Evolutionary conservation across 352 stramenopile species (phyloP).

Genomic region (Phytophthora boehmeriae): DNA sequence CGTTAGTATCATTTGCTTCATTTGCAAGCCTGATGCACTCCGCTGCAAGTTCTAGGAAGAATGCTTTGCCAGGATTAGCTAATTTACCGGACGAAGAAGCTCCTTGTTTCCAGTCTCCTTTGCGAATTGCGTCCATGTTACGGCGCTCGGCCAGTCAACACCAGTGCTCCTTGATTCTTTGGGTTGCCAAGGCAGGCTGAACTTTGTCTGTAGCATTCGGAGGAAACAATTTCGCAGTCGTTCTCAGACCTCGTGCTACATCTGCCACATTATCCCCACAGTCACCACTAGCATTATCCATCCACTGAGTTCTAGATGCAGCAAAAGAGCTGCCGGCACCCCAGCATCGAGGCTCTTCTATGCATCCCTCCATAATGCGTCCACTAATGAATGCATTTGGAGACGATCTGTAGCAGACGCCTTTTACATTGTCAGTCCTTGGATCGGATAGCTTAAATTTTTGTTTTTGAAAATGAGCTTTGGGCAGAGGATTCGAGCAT

Average conservation of each 20-base stretch:
- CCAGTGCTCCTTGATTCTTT: slow-evolving; percentile 9
- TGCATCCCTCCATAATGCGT: slow-evolving; percentile 1
- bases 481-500: slow-evolving; percentile 1
- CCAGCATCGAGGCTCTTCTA: slow-evolving; percentile 4
- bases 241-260: neutral
- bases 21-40: slow-evolving; percentile 13
- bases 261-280: neutral
- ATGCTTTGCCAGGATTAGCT: slow-evolving; percentile 8
- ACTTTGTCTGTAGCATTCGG: slow-evolving; percentile 4
- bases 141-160: neutral
- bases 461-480: slow-evolving; percentile 16
- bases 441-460: slow-evolving; percentile 10
- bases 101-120: slow-evolving; percentile 12
- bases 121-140: slow-evolving; percentile 14
- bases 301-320: neutral
- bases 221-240: neutral
- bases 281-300: slow-evolving; percentile 11
- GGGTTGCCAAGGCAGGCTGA: slow-evolving; percentile 3
- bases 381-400: slow-evolving; percentile 4
- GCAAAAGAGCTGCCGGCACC: neutral
- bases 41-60: slow-evolving; percentile 14
- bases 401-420: slow-evolving; percentile 1
- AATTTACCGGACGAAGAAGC: slow-evolving; percentile 5
- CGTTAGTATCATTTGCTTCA: slow-evolving; percentile 8
- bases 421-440: slow-evolving; percentile 3